phyloP scores from a whole-genome alignment of 2,329 filamentous ascomycete species.

The Talaromyces sp. region DNA sequence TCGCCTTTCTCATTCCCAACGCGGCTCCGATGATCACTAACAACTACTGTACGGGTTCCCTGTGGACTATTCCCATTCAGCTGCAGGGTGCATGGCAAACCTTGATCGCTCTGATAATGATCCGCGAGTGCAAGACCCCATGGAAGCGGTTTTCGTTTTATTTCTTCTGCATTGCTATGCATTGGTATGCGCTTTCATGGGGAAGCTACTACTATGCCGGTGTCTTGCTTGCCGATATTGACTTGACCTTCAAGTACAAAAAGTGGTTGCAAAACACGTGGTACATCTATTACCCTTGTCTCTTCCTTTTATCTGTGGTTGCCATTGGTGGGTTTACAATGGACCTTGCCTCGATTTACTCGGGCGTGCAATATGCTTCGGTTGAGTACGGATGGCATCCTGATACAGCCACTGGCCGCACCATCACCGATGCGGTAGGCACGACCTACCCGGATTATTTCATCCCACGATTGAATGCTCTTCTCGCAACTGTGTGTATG shows the following conservation, averaged over 20 bases:
- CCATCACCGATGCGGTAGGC: constrained; percentile 28
- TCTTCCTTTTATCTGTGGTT: constrained; percentile 26
- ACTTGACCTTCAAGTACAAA: constrained; percentile 44
- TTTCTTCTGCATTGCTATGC: constrained; percentile 37
- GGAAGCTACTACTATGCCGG: constrained; percentile 44
- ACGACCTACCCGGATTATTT: constrained; percentile 42
- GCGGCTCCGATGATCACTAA: constrained; percentile 44
- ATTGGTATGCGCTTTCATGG: constrained; percentile 48
- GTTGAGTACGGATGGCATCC: constrained; percentile 43
- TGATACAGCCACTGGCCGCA: constrained; percentile 33
- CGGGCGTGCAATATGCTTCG: constrained; percentile 33
- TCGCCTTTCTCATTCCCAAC: constrained; percentile 46
- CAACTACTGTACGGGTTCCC: constrained; percentile 47
- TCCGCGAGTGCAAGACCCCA: constrained; percentile 42
- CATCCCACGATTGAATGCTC: constrained; percentile 40
- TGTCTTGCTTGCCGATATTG: constrained; percentile 42
- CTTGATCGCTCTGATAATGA: constrained; percentile 39
- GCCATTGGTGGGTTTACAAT: constrained; percentile 29
- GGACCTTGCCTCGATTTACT: constrained; percentile 35
- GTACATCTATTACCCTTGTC: constrained; percentile 32
- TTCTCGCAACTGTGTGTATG: constrained; percentile 35
- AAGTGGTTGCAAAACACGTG: constrained; percentile 32
- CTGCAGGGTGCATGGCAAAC: constrained; percentile 46
- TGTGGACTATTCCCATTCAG: constrained; percentile 49
- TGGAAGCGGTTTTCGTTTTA: constrained; percentile 47